Evolutionary conservation across 2,329 filamentous ascomycete genomes (phyloP), one percentile per base, ranked within the genome.

Genomic region (Drechslerella coelobrocha): DNA sequence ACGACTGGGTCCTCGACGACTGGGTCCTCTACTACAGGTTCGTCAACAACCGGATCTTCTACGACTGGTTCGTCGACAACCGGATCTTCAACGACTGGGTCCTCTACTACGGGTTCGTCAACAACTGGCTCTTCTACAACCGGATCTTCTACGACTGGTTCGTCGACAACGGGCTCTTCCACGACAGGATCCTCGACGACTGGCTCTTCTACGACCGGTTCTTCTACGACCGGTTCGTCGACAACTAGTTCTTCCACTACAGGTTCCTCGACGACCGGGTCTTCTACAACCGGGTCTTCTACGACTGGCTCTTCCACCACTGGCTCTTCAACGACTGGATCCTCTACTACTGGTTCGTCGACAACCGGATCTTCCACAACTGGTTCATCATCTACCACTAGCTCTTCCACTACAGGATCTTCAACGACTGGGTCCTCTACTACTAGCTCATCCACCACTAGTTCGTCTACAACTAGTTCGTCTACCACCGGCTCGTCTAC

Each of bases 381-480:
- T 48, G 48, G 14, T 1, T 23, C 43, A 2, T 27, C 54, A 17
- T 37, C 37, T 26, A 14, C 24, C 27, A 19, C 31, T 21, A 12
- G n/a, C 5, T 23, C 52, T 21, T 48, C 51, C 7, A 26, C 34
- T 10, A 31, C 39, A 14, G 48, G 47, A 19, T 59, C 61, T 17
- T 47, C 60, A 9, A 27, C 14, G 2, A 7, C 7, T 6, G 31
- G 43, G 24, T 19, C 47, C 5, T 53, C 47, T 23, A 37, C 37
- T 5, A 7, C 9, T 48, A 50, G 21, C 21, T 12, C 26, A 3
- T 59, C 61, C 23, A 66, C 7, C 31, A 37, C 45, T 19, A 52
- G 57, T 21, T 65, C 61, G 14, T 26, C 19, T 3, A 66, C 53
- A 2, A 23, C 34, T 29, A 43, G 55, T 12, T 43, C 55, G 21